Evolutionary conservation across 768 basidiomycete species (phyloP).

Genomic region (Neoboletus subvelutipes): DNA sequence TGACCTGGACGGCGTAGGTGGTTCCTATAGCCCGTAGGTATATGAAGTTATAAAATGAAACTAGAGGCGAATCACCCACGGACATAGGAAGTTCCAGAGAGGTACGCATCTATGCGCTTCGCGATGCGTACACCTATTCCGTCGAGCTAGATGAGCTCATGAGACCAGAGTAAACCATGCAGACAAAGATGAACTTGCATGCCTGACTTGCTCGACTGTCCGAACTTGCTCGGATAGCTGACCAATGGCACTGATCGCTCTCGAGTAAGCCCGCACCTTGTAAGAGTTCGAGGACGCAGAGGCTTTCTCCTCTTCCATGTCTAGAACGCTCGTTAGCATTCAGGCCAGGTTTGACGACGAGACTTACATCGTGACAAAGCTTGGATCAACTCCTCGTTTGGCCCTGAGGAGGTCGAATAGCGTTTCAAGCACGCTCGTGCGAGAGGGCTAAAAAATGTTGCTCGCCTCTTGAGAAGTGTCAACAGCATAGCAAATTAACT

Average conservation of each 20-base stretch:
- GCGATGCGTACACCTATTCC: constrained; percentile 42
- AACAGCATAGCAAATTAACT: constrained; percentile 19
- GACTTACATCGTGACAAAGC: constrained; percentile 44
- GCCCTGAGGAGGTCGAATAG: constrained; percentile 23
- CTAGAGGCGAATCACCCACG: constrained; percentile 29
- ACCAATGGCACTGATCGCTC: constrained; percentile 45
- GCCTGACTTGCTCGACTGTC: constrained; percentile 40
- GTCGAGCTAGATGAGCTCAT: constrained; percentile 24
- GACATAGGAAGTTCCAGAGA: constrained; percentile 34
- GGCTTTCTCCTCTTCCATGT: constrained; percentile 44
- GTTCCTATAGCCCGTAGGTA: constrained; percentile 14
- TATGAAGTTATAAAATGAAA: constrained; percentile 5
- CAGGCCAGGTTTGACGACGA: not conserved
- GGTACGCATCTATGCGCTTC: constrained; percentile 45
- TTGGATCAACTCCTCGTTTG: constrained; percentile 40
- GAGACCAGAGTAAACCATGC: constrained; percentile 1
- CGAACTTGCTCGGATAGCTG: constrained; percentile 42
- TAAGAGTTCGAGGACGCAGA: constrained; percentile 39
- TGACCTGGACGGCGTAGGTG: constrained; percentile 6
- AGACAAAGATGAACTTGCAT: constrained; percentile 19
- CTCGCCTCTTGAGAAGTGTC: constrained; percentile 7
- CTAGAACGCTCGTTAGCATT: constrained; percentile 19
- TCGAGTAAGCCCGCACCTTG: constrained; percentile 51
- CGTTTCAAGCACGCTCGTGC: constrained; percentile 12
- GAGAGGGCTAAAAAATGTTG: not conserved